Conservation (phyloP, 176 grass and related monocot species). For the Tuctoria greenei region DNA sequence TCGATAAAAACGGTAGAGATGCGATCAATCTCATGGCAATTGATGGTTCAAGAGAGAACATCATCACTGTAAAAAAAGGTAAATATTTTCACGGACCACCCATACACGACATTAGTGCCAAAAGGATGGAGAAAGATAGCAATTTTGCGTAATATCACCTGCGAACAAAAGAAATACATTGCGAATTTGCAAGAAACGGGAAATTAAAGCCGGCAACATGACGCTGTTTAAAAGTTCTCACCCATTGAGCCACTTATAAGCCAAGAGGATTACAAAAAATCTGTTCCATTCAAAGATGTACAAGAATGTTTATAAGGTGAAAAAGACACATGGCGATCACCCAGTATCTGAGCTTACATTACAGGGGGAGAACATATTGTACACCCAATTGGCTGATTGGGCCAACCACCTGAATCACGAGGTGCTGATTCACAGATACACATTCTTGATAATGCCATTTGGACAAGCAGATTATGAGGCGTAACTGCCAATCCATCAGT, state of each 20-base stretch:
- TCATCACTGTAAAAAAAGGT: too few relatives aligned
- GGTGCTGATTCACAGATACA: slow-evolving; percentile 46
- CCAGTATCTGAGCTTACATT: slow-evolving; percentile 53
- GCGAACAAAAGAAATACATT: neutral
- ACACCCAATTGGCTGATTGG: slow-evolving; percentile 50
- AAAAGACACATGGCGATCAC: slow-evolving; percentile 15
- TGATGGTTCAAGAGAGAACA: too few relatives aligned
- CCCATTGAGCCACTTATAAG: slow-evolving; percentile 32
- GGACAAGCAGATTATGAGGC: slow-evolving; percentile 24
- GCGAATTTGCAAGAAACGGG: neutral
- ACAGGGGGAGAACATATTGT: slow-evolving; percentile 47
- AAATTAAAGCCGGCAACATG: neutral
- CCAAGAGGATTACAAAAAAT: slow-evolving; percentile 50
- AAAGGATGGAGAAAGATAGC: too few relatives aligned
- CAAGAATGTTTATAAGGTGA: slow-evolving; percentile 33
- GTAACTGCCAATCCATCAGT: slow-evolving; percentile 38
- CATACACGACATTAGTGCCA: too few relatives aligned
- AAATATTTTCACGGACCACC: too few relatives aligned
- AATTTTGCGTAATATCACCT: neutral
- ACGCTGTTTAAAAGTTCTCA: slow-evolving; percentile 23
- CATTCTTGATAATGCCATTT: slow-evolving; percentile 53
- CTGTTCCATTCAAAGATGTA: slow-evolving; percentile 51
- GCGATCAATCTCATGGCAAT: too few relatives aligned
- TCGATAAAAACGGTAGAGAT: too few relatives aligned
- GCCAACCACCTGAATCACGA: slow-evolving; percentile 37